Percentiles rank a stretch among this genome's conserved stretches.
Conservation (phyloP, 163 green algal species). For the Picocystis sp. region DNA sequence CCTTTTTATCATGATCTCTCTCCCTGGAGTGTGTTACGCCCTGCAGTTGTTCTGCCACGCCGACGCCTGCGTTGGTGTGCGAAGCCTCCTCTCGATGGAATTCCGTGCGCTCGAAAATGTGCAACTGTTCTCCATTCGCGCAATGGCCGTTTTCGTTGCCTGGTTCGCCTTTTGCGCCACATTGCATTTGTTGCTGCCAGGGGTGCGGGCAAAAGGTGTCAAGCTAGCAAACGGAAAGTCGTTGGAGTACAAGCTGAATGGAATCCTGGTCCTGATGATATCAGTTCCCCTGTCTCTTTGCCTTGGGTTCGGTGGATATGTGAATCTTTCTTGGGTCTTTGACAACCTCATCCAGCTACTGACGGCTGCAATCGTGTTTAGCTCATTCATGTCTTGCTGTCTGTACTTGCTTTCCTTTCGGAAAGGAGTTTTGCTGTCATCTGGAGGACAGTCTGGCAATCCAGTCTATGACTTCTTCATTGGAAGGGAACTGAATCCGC, state of each 20-base stretch:
- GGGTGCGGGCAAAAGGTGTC: constrained; percentile 34
- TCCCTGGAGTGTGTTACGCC: constrained; percentile 57
- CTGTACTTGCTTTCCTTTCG: constrained; percentile 24
- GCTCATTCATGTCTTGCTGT: constrained; percentile 7
- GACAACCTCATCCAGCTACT: constrained; percentile 61
- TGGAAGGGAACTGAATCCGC: constrained; percentile 79
- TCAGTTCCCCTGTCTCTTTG: constrained; percentile 26
- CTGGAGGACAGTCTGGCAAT: constrained; percentile 36
- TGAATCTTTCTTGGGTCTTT: constrained; percentile 54
- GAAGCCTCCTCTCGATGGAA: constrained; percentile 5
- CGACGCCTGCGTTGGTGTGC: constrained; percentile 26
- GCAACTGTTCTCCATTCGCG: constrained; percentile 16
- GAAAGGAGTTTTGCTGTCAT: constrained; percentile 26
- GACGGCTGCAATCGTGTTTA: constrained; percentile 28
- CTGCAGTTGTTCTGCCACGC: constrained; percentile 52
- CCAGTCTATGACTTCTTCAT: constrained; percentile 89
- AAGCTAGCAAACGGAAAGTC: constrained; percentile 32
- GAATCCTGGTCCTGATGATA: constrained; percentile 34
- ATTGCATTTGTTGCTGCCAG: constrained; percentile 68
- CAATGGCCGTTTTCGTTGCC: constrained; percentile 29
- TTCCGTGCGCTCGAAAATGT: constrained; percentile 1
- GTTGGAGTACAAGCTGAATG: constrained; percentile 80
- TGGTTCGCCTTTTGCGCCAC: constrained; percentile 44
- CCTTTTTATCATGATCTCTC: constrained; percentile 39
- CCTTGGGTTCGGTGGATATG: constrained; percentile 23